Evolutionary conservation across 2,329 filamentous ascomycete genomes (phyloP).

Genomic region (Volutella citrinella): DNA sequence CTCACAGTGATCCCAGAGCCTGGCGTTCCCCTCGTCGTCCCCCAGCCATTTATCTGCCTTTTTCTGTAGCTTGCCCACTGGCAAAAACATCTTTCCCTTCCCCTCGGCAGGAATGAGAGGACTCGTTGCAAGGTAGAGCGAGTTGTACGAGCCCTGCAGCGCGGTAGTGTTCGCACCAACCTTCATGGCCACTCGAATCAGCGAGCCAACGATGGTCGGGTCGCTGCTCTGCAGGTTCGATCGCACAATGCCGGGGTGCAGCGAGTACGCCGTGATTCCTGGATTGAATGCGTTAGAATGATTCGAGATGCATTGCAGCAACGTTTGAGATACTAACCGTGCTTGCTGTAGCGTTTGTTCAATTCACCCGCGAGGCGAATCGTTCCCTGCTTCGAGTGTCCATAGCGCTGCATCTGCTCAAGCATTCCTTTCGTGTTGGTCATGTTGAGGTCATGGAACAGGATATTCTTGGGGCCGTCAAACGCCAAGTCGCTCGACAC

Average conservation of each 20-base stretch:
- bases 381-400: slow-evolving; percentile 20
- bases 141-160: slow-evolving; percentile 19
- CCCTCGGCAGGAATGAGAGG: slow-evolving; percentile 3
- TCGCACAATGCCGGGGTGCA: slow-evolving; percentile 21
- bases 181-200: slow-evolving; percentile 15
- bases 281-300: slow-evolving; percentile 1
- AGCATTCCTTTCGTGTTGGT: slow-evolving; percentile 13
- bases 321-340: no score
- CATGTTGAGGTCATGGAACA: slow-evolving; percentile 22
- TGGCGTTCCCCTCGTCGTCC: slow-evolving; percentile 11
- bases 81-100: slow-evolving; percentile 15
- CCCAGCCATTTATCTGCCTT: slow-evolving; percentile 18
- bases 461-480: slow-evolving; percentile 16
- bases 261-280: slow-evolving; percentile 22
- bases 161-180: slow-evolving; percentile 10
- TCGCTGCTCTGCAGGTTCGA: slow-evolving; percentile 17
- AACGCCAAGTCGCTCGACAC: slow-evolving; percentile 20
- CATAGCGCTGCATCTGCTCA: slow-evolving; percentile 15
- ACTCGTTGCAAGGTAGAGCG: slow-evolving; percentile 20
- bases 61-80: slow-evolving; percentile 15
- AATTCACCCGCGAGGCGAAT: slow-evolving; percentile 18
- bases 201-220: slow-evolving; percentile 11
- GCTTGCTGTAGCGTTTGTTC: slow-evolving; percentile 14
- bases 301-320: fast-evolving
- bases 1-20: slow-evolving; percentile 8